A percentile compares a stretch with the other conserved stretches of the same genome.
Conservation (phyloP, 192 early-diverging fungal species). For the Thamnidium elegans region DNA sequence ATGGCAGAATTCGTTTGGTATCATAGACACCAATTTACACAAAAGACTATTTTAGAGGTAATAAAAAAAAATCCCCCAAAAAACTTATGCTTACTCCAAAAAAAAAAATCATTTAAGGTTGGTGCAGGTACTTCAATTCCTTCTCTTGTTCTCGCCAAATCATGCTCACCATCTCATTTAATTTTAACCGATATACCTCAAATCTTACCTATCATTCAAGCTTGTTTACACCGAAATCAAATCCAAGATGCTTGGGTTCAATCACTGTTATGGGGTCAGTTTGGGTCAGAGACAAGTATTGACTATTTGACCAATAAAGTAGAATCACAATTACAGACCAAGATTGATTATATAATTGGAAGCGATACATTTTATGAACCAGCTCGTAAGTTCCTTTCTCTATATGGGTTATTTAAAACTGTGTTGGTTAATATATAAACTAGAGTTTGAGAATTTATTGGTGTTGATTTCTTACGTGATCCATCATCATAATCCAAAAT, state of each 20-base stretch:
- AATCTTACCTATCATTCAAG: constrained; percentile 41
- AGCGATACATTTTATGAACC: constrained; percentile 61
- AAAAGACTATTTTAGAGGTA: constrained; percentile 40
- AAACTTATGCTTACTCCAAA: too few species aligned
- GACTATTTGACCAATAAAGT: constrained; percentile 38
- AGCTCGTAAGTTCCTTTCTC: constrained; percentile 32
- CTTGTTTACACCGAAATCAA: constrained; percentile 32
- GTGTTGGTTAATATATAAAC: background rate
- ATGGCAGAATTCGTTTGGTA: constrained; percentile 58
- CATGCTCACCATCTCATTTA: constrained; percentile 10
- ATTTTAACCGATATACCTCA: constrained; percentile 42
- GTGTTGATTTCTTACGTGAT: constrained; percentile 60
- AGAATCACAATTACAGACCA: constrained; percentile 2
- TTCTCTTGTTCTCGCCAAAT: constrained; percentile 52
- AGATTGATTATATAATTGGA: constrained; percentile 50
- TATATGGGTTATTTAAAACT: background rate
- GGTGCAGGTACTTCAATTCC: constrained; percentile 68
- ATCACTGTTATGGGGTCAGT: constrained; percentile 49
- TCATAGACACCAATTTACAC: constrained; percentile 31
- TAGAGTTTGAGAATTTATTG: constrained; percentile 68
- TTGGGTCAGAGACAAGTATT: constrained; percentile 33
- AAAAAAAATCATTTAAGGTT: constrained; percentile 24
- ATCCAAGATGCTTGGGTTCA: constrained; percentile 36
- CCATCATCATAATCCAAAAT: constrained; percentile 44
- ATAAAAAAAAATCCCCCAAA: background rate